These are phyloP conservation scores for Thelonectria discophora DNA, from an alignment of 2,329 filamentous ascomycete genomes.

Conservation along the genomic window DNA sequence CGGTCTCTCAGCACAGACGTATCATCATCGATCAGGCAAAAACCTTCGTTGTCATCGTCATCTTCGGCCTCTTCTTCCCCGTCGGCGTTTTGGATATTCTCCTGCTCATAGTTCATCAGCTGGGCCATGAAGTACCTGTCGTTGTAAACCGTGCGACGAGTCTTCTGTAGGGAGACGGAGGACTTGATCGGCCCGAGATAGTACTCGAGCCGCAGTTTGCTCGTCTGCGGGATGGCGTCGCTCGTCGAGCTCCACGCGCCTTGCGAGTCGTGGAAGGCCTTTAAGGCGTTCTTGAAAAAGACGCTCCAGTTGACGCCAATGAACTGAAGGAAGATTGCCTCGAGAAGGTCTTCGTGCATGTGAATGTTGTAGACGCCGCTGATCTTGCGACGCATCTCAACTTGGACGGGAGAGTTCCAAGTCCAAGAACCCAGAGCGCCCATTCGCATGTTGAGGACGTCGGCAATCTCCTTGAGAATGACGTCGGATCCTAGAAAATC, in stretches of 20 bases:
- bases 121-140: conserved; percentile 57
- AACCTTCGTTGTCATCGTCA: too few relatives aligned
- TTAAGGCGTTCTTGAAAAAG: conserved; percentile 52
- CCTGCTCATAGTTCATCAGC: conserved; percentile 46
- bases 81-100: conserved; percentile 40
- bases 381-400: conserved; percentile 58
- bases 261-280: conserved; percentile 40
- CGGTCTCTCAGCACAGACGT: too few relatives aligned
- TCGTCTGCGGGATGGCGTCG: conserved; percentile 43
- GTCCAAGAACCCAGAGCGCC: conserved; percentile 55
- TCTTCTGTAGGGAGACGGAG: conserved; percentile 39
- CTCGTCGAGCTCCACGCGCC: conserved; percentile 49
- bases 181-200: conserved; percentile 46
- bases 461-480: conserved; percentile 58
- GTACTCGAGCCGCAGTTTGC: conserved; percentile 45
- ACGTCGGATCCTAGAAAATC: conserved; percentile 52
- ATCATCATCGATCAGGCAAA: neutral
- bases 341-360: conserved; percentile 62
- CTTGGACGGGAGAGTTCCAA: conserved; percentile 52
- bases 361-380: conserved; percentile 59
- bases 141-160: conserved; percentile 46
- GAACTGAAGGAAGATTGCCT: conserved; percentile 61
- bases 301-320: conserved; percentile 59
- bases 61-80: conserved; percentile 50
- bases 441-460: conserved; percentile 63